These are phyloP conservation scores for Lentinula novae-zelandiae DNA, from an alignment of 1,284 basidiomycete genomes.

Conservation along the genomic window DNA sequence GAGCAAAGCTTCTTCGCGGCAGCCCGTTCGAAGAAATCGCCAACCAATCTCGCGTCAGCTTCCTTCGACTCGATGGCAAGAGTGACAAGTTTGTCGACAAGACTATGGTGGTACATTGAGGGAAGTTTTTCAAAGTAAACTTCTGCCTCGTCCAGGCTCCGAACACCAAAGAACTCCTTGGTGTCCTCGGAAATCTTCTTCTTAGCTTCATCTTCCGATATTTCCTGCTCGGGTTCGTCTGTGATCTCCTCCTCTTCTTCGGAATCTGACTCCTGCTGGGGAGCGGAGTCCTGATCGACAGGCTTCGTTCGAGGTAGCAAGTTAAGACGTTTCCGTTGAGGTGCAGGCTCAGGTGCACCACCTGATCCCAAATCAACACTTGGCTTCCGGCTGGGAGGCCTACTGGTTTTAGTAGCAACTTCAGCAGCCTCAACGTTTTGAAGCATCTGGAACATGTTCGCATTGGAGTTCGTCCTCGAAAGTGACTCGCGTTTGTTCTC, in stretches of 20 bases:
- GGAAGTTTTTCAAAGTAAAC: slow-evolving; percentile 78
- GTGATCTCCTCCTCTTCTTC: slow-evolving; percentile 40
- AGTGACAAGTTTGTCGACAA: slow-evolving; percentile 76
- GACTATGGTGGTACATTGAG: slow-evolving; percentile 52
- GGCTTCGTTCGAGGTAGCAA: slow-evolving; percentile 49
- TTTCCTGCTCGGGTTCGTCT: slow-evolving; percentile 39
- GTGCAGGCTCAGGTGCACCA: slow-evolving; percentile 35
- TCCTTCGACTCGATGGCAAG: slow-evolving; percentile 79
- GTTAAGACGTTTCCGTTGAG: slow-evolving; percentile 73
- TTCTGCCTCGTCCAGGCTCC: slow-evolving; percentile 84
- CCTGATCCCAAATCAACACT: slow-evolving; percentile 38
- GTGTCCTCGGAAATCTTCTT: slow-evolving; percentile 79
- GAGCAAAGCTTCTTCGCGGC: slow-evolving; percentile 54
- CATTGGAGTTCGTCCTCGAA: slow-evolving; percentile 72
- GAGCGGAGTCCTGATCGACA: slow-evolving; percentile 26
- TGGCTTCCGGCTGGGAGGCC: slow-evolving; percentile 46
- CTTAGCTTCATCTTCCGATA: slow-evolving; percentile 71
- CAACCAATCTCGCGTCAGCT: slow-evolving; percentile 78
- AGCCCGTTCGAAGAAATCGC: slow-evolving; percentile 60
- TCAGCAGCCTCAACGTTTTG: slow-evolving; percentile 51
- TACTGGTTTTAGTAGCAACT: slow-evolving; percentile 47
- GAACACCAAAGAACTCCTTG: slow-evolving; percentile 74
- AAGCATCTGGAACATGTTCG: slow-evolving; percentile 88
- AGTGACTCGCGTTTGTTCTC: slow-evolving; percentile 67
- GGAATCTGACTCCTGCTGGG: slow-evolving; percentile 49